Evolutionary conservation across 2,329 filamentous ascomycete genomes (phyloP), one percentile per base, ranked within the genome.

Genomic region (Ceratocystis eucalypticola): DNA sequence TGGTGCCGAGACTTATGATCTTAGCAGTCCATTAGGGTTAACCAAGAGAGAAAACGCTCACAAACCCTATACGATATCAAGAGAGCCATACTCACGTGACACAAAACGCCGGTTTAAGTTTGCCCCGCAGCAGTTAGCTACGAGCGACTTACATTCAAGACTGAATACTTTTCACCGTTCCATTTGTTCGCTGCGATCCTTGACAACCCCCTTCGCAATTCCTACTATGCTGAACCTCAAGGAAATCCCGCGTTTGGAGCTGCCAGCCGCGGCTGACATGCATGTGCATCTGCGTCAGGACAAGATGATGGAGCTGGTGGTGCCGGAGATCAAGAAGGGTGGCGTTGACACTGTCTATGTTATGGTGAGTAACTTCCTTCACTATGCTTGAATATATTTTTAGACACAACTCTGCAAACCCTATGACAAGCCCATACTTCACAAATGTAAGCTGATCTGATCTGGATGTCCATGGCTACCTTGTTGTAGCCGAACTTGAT

Each of bases 211-310:
- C 22, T 25, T 53, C 4, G 20, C 55, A 37, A 5, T 30, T 7
- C 5, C 1, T 10, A 15, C 53, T n/a, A 68, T 66, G 66, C 76
- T 77, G 74, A 73, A 75, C 37, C 70, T 77, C 37, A 75, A 73
- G 68, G 70, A 71, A 25, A 71, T 72, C 22, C 70, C 77, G 45
- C 71, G 72, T 44, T 69, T 81, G 55, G 80, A 84, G 76, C 79
- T 88, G 71, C 84, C 84, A 62, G 80, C 85, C 25, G 78, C 84
- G 69, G 85, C 85, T 64, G 86, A 88, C 74, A 84, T 88, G 76
- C 84, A 87, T 71, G 87, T 89, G 71, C 87, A 90, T 74, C 78
- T 90, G 70, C 83, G 87, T 37, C 84, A 89, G 74, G 87, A 82
- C 22, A 78, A 81, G 67, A 82, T 85, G 79, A 85, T 87, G 80